Conservation (phyloP, 192 early-diverging fungal genomes). For the Obelidium mucronatum region DNA sequence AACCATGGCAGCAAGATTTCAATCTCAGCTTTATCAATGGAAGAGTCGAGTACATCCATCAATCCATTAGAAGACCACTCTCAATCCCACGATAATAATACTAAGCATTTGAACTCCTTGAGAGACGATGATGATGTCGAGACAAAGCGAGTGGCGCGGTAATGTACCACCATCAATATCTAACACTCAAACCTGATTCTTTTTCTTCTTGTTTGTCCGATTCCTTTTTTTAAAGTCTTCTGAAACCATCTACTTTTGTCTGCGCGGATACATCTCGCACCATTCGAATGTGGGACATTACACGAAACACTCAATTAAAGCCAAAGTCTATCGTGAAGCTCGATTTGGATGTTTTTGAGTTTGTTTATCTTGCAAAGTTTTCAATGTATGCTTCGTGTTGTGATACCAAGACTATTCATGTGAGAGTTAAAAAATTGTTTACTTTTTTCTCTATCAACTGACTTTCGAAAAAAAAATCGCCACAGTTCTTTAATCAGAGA, state of each 20-base stretch:
- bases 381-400: conserved; percentile 45
- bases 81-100: too few species aligned
- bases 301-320: conserved; percentile 18
- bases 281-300: conserved; percentile 50
- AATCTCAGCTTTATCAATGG: too few species aligned
- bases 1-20: too few species aligned
- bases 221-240: neutral
- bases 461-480: too few species aligned
- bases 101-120: neutral
- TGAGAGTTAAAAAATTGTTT: too few species aligned
- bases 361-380: conserved; percentile 43
- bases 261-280: conserved; percentile 38
- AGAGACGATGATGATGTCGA: conserved; percentile 19
- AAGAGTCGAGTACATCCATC: too few species aligned
- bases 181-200: too few species aligned
- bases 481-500: conserved; percentile 56
- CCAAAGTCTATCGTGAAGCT: conserved; percentile 23
- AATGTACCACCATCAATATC: too few species aligned
- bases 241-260: conserved; percentile 41
- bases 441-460: too few species aligned
- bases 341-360: conserved; percentile 33
- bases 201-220: too few species aligned
- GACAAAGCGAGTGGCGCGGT: conserved; percentile 48
- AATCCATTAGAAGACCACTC: too few species aligned
- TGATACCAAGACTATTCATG: conserved; percentile 43